Percentiles rank a stretch among this genome's conserved stretches.
Conservation (phyloP, 2,329 filamentous ascomycete species). For the Fusarium compactum region DNA sequence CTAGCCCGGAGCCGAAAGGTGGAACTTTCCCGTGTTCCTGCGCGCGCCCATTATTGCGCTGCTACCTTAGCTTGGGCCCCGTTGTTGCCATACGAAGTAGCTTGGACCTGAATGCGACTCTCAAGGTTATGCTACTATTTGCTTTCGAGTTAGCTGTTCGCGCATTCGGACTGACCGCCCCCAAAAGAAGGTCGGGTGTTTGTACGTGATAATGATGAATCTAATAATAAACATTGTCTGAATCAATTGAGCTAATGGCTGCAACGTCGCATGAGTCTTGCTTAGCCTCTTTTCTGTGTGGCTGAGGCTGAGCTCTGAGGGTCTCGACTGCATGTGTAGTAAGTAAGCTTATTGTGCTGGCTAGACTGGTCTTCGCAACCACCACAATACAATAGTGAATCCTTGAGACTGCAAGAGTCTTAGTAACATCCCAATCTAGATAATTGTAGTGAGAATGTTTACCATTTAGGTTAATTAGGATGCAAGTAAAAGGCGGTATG, state of each 20-base stretch:
- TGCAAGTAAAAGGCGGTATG: not conserved
- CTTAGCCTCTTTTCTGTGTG: not conserved
- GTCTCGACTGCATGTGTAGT: not conserved
- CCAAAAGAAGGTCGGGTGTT: not conserved
- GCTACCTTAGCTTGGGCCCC: not conserved
- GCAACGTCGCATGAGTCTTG: not conserved
- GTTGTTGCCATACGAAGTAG: not conserved
- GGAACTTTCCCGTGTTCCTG: slow-evolving; percentile 2
- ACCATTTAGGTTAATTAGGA: not conserved
- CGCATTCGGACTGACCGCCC: not conserved
- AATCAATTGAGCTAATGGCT: not conserved
- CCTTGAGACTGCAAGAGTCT: not conserved
- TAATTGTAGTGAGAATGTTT: not conserved
- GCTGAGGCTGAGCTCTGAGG: not conserved
- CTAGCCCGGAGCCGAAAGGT: slow-evolving; percentile 5
- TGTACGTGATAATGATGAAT: not conserved
- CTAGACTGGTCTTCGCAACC: not conserved
- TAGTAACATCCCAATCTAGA: fast-evolving
- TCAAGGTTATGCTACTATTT: not conserved
- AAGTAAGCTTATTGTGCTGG: not conserved
- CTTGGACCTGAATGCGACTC: not conserved
- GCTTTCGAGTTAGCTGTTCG: not conserved
- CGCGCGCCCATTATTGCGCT: not conserved
- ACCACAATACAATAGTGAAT: not conserved
- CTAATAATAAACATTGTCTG: not conserved